Percentiles rank a stretch among this genome's conserved stretches.
These are phyloP conservation scores for Suhomyces bribrorum DNA, from an alignment of 1,139 yeast species.

Conservation along the genomic window DNA sequence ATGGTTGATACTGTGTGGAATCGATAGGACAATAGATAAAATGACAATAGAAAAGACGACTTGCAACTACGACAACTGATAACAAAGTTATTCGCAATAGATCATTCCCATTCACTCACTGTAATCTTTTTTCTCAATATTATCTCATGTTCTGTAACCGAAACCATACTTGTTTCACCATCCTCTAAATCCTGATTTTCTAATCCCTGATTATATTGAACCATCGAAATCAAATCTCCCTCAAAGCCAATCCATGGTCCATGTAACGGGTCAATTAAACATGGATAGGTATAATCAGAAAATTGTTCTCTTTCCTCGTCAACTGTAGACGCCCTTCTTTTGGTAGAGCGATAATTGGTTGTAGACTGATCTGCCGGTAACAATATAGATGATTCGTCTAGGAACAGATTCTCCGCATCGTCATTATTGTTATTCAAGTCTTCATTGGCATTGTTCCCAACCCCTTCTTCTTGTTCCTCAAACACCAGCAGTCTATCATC, in stretches of 20 bases:
- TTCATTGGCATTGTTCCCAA: slow-evolving; percentile 8
- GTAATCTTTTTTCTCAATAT: slow-evolving; percentile 33
- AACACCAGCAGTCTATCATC: slow-evolving; percentile 28
- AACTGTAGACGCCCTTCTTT: slow-evolving; percentile 46
- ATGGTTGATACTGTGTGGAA: no score
- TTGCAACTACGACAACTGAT: no score
- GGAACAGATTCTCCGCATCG: slow-evolving; percentile 14
- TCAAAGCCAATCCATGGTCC: slow-evolving; percentile 63
- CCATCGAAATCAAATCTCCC: slow-evolving; percentile 50
- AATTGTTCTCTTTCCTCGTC: slow-evolving; percentile 58
- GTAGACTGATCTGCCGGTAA: slow-evolving; percentile 20
- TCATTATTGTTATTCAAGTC: slow-evolving; percentile 10
- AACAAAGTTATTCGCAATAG: no score
- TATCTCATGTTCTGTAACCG: slow-evolving; percentile 26
- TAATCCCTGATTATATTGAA: slow-evolving; percentile 26
- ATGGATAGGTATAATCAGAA: slow-evolving; percentile 54
- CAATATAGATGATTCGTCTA: slow-evolving; percentile 32
- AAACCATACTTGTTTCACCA: slow-evolving; percentile 25
- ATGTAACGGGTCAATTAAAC: slow-evolving; percentile 46
- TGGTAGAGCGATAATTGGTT: slow-evolving; percentile 8
- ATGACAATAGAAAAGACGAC: no score
- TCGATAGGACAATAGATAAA: no score
- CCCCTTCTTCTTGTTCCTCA: slow-evolving; percentile 9
- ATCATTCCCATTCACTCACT: slow-evolving; percentile 50
- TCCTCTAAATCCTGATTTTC: slow-evolving; percentile 22